phyloP scores from a whole-genome alignment of 495 filamentous ascomycete genomes.

The Emericellopsis terricola region DNA sequence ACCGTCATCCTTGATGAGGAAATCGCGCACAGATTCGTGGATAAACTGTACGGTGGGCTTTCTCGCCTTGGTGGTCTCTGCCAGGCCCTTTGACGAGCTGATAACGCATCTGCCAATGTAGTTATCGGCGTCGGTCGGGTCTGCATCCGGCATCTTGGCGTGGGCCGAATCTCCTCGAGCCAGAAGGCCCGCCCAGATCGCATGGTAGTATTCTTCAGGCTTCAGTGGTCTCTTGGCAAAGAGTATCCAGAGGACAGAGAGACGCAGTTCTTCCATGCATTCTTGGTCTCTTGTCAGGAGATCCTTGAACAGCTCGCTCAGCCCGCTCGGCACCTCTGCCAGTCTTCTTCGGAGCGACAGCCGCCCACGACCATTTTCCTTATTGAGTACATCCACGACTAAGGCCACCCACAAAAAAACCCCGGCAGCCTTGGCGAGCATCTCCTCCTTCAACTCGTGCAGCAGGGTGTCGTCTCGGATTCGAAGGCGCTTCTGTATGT shows the following conservation, averaged over 20 bases:
- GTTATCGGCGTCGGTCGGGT: not conserved
- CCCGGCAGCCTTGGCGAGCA: constrained; percentile 18
- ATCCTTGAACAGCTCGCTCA: constrained; percentile 17
- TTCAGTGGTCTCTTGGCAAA: constrained; percentile 13
- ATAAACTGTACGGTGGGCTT: constrained; percentile 25
- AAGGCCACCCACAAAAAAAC: constrained; percentile 24
- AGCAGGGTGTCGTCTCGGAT: constrained; percentile 4
- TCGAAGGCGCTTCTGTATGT: constrained; percentile 2
- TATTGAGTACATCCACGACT: constrained; percentile 20
- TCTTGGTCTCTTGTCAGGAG: constrained; percentile 15
- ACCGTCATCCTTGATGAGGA: constrained; percentile 19
- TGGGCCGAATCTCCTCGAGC: too few relatives aligned
- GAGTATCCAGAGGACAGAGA: constrained; percentile 22
- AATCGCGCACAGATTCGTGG: constrained; percentile 30
- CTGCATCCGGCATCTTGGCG: too few relatives aligned
- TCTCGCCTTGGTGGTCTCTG: constrained; percentile 7
- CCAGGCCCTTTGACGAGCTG: constrained; percentile 17
- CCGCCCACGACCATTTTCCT: constrained; percentile 11
- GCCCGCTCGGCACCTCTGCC: constrained; percentile 11
- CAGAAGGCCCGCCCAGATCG: constrained; percentile 7
- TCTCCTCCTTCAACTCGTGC: too few relatives aligned
- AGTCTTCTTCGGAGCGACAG: constrained; percentile 9
- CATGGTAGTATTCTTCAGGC: constrained; percentile 16
- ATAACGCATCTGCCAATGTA: constrained; percentile 12
- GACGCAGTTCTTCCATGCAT: constrained; percentile 6